phyloP scores from a whole-genome alignment of 352 stramenopile genomes.

The Phytophthora litchii region DNA sequence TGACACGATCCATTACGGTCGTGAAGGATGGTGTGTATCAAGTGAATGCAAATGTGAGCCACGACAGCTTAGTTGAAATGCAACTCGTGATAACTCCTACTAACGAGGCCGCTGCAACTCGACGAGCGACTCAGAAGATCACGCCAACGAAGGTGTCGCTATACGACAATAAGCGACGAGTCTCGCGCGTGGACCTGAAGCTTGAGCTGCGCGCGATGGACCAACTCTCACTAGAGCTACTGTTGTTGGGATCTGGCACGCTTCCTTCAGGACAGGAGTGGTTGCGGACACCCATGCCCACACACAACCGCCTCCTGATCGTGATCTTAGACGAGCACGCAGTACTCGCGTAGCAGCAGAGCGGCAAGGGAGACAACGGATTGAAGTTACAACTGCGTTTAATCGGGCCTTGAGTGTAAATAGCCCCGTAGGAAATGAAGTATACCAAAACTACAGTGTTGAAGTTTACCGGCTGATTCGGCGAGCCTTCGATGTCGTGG shows the following conservation, averaged over 20 bases:
- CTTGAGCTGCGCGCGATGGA: slow-evolving; percentile 38
- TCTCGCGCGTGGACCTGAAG: slow-evolving; percentile 42
- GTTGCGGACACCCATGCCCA: slow-evolving; percentile 34
- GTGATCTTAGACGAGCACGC: slow-evolving; percentile 33
- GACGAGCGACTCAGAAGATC: slow-evolving; percentile 25
- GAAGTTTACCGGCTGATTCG: slow-evolving; percentile 3
- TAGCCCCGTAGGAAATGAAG: slow-evolving; percentile 3
- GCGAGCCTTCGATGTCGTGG: slow-evolving; percentile 7
- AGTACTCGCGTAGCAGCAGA: slow-evolving; percentile 4
- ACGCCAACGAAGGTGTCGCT: slow-evolving; percentile 39
- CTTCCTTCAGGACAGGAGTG: slow-evolving; percentile 15
- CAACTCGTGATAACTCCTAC: slow-evolving; percentile 18
- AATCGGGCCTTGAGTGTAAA: slow-evolving; percentile 12
- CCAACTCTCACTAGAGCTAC: slow-evolving; percentile 37
- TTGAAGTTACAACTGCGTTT: slow-evolving; percentile 9
- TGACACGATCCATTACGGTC: slow-evolving; percentile 21
- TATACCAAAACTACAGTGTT: not conserved
- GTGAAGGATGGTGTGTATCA: slow-evolving; percentile 47
- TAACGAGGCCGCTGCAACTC: not conserved
- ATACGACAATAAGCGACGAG: slow-evolving; percentile 48
- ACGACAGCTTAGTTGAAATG: slow-evolving; percentile 38
- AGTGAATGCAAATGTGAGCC: slow-evolving; percentile 46
- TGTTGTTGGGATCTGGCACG: slow-evolving; percentile 5
- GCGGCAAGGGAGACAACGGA: not conserved
- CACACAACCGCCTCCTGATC: slow-evolving; percentile 38